phyloP scores from a whole-genome alignment of 331 rosid species.

The Erythrophleum ivorense region DNA sequence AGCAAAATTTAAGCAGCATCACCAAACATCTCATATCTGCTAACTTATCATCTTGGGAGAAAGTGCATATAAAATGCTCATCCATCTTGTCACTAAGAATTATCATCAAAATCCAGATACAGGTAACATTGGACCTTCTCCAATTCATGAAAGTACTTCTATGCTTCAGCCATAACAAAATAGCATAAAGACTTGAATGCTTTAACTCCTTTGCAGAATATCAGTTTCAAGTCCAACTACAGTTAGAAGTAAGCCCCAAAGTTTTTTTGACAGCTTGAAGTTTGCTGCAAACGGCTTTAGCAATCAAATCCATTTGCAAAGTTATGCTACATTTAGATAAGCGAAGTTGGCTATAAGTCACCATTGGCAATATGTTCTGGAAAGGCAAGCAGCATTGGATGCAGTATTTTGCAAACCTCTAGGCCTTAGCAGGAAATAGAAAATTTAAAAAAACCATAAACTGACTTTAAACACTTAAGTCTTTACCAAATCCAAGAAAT shows the following conservation, averaged over 20 bases:
- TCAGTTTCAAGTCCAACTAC: neutral
- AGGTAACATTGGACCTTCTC: conserved; percentile 19
- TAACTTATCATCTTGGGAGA: conserved; percentile 22
- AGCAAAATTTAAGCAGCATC: neutral
- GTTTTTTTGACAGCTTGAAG: neutral
- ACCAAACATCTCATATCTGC: neutral
- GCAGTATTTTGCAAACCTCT: conserved; percentile 8
- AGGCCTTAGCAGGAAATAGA: neutral
- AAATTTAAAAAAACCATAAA: conserved; percentile 9
- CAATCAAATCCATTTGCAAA: neutral
- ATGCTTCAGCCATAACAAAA: conserved; percentile 14
- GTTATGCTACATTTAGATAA: conserved; percentile 10
- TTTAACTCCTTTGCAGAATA: neutral
- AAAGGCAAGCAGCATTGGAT: neutral
- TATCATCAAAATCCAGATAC: conserved; percentile 2
- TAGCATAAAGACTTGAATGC: conserved; percentile 5
- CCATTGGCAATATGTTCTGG: neutral
- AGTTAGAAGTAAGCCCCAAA: conserved; percentile 6
- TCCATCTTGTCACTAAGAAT: neutral
- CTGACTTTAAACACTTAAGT: conserved; percentile 1
- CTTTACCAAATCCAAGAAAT: conserved; percentile 14
- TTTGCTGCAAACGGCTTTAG: neutral
- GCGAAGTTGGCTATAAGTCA: neutral
- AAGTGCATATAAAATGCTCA: conserved; percentile 2
- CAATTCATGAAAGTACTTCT: conserved; percentile 12